Base-by-base conservation (phyloP, 768 basidiomycete species). In the Mycena vulgaris region DNA sequence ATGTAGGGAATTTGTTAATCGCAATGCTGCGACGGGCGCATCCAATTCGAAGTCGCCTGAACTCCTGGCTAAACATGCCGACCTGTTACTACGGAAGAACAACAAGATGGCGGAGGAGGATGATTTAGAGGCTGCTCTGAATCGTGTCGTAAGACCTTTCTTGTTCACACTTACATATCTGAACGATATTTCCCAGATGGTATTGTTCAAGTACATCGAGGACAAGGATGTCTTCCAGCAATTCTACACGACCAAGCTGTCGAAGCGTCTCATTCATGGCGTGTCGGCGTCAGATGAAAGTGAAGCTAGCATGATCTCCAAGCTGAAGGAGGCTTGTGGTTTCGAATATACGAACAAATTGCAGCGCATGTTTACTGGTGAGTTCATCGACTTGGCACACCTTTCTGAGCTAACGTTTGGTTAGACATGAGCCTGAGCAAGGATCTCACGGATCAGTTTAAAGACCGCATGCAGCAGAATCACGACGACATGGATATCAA, bases 221-320 rank as follows among this genome's bases (percentile, higher is more conserved):
- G 97, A 99, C 86, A 98, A 98, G 85, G 97, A 99, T 74, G 95
- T 99, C 16, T 99, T 98, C 90, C 96, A 97, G 78, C 94, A 94
- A 21, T 99, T 97, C 87, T 99, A 99, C 83, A 94, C 93, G 19
- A 97, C 95, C 71, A 97, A 95, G 80, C 83, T 99, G 27, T 95
- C 95, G 39, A 95, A 94, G 78, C 95, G 97, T 69, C 90, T 99
- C 28, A 95, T 99, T 74, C 92, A 95, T 74, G 90, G 90, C 16
- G 90, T 94, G 3, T 98, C 96, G 14, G 95, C 95, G 9, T 98
- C 97, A 3, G 97, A 98, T 75, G 97, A 99, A 81, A 93, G 93
- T 57, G 97, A 99, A 79, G 92, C 95, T 28, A 96, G 93, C 80
- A 99, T 99, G 97, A 98, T 98, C 74, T 93, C 95, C 57, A 98